These are phyloP conservation scores for Fusarium piperis DNA, from an alignment of 2,329 filamentous ascomycete species.

Conservation along the genomic window DNA sequence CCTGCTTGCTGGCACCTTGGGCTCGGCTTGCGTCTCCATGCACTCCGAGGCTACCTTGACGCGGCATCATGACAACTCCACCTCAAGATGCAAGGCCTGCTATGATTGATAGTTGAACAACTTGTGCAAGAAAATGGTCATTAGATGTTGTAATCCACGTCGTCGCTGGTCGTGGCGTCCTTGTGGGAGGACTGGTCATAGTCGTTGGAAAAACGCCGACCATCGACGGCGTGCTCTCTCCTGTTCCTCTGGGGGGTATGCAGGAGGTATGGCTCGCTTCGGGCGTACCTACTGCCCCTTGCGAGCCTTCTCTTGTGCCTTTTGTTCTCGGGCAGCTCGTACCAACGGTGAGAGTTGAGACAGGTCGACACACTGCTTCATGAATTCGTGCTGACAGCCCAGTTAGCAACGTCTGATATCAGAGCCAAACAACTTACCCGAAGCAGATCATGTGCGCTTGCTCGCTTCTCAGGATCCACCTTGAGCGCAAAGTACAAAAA, in stretches of 20 bases:
- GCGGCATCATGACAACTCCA: slow-evolving; percentile 37
- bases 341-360: slow-evolving; percentile 87
- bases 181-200: slow-evolving; percentile 16
- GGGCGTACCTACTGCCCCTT: slow-evolving; percentile 58
- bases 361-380: slow-evolving; percentile 78
- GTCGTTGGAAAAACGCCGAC: slow-evolving; percentile 27
- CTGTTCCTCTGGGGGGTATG: slow-evolving; percentile 11
- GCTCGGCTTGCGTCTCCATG: slow-evolving; percentile 32
- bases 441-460: slow-evolving; percentile 91
- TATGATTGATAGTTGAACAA: slow-evolving; percentile 37
- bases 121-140: slow-evolving; percentile 40
- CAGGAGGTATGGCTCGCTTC: slow-evolving; percentile 28
- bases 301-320: slow-evolving; percentile 84
- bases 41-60: slow-evolving; percentile 30
- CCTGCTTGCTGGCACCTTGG: slow-evolving; percentile 38
- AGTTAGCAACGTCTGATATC: slow-evolving; percentile 26
- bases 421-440: slow-evolving; percentile 71
- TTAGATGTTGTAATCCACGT: slow-evolving; percentile 40
- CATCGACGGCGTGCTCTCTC: slow-evolving; percentile 22
- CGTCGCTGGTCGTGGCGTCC: slow-evolving; percentile 7
- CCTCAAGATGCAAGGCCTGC: slow-evolving; percentile 43
- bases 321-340: slow-evolving; percentile 82
- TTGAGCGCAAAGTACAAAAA: slow-evolving; percentile 94
- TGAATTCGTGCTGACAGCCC: slow-evolving; percentile 75
- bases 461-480: slow-evolving; percentile 96